Conservation (phyloP, 345 rosid species). For the Euclidium syriacum region DNA sequence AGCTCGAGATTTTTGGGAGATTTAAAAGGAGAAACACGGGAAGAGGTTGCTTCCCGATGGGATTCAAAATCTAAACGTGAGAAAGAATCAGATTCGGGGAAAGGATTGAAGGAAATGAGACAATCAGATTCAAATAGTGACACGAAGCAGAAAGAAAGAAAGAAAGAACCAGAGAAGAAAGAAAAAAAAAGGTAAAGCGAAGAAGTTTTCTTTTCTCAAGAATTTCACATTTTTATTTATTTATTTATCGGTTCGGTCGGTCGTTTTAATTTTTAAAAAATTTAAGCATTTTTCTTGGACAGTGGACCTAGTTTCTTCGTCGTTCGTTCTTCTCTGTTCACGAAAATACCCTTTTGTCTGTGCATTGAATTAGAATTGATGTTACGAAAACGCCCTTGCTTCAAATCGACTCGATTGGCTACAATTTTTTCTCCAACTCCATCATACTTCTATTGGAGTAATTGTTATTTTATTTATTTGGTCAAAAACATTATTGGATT, state of each 20-base stretch:
- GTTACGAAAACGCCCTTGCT: background rate
- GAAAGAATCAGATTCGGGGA: conserved; percentile 33
- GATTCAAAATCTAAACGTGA: conserved; percentile 35
- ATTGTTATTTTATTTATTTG: background rate
- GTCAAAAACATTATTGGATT: conserved; percentile 4
- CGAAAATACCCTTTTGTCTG: conserved; percentile 15
- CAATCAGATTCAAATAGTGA: conserved; percentile 32
- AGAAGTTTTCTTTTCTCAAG: background rate
- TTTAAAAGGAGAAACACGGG: conserved; percentile 3
- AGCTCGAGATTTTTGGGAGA: conserved; percentile 20
- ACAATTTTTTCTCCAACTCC: background rate
- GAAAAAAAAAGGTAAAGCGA: conserved; percentile 15
- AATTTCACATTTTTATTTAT: background rate
- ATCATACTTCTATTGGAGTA: background rate
- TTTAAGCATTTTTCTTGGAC: conserved; percentile 26
- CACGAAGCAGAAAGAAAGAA: conserved; percentile 15
- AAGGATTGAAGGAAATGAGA: conserved; percentile 9
- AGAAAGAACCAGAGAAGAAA: conserved; percentile 14
- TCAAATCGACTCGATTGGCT: conserved; percentile 7
- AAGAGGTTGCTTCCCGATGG: conserved; percentile 20
- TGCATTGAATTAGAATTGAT: background rate
- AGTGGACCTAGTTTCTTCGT: conserved; percentile 16
- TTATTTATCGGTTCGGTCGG: conserved; percentile 17
- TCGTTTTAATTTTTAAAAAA: background rate
- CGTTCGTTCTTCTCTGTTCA: background rate